Percentiles rank a stretch among this genome's conserved stretches.
Conservation (phyloP, 345 rosid genomes). For the Anastatica hierochuntica region DNA sequence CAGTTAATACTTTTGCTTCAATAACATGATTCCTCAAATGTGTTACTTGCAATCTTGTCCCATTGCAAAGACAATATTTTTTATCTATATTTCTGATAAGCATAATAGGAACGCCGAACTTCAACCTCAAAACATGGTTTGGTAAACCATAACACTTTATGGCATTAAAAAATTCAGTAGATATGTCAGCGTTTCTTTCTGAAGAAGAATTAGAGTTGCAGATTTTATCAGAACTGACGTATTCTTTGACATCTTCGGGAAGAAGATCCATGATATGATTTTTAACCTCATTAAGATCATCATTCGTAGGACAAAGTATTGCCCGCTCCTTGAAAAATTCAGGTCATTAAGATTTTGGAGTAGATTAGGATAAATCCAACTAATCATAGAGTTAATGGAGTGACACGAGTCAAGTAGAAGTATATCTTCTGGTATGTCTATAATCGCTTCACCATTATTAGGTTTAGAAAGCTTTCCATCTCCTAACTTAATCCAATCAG, state of each 20-base stretch:
- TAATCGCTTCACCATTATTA: background rate
- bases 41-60: background rate
- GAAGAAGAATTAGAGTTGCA: background rate
- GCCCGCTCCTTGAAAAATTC: background rate
- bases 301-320: background rate
- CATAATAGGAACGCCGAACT: background rate
- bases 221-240: no score
- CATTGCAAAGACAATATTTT: background rate
- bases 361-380: background rate
- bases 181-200: background rate
- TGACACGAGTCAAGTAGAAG: conserved; percentile 8
- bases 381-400: background rate
- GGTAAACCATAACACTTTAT: background rate
- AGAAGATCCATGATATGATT: background rate
- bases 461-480: background rate
- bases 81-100: background rate
- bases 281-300: background rate
- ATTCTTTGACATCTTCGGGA: background rate
- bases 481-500: background rate
- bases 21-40: background rate
- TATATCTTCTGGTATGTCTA: conserved; percentile 18
- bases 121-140: background rate
- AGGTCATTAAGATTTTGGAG: background rate
- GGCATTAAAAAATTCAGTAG: background rate
- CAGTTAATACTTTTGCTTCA: background rate